A percentile compares a stretch with the other conserved stretches of the same genome.
Evolutionary conservation across 2,329 filamentous ascomycete species (phyloP).

Genomic region (Rhytidhysteron rufulum): DNA sequence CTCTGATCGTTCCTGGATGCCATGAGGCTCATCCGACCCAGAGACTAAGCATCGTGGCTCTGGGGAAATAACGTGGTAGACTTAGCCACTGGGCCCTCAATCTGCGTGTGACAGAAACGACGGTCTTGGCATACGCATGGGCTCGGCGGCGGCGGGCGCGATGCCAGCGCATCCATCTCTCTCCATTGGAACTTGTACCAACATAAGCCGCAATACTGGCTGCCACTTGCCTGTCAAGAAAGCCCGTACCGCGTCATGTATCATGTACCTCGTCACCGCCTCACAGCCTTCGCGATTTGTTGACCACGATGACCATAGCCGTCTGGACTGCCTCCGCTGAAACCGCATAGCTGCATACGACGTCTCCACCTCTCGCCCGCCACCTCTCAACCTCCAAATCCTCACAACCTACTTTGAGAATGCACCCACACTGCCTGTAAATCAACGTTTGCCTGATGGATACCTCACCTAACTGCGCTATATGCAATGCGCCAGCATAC

Average conservation of each 20-base stretch:
- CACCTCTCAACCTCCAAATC: slow-evolving; percentile 1
- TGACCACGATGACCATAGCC: slow-evolving; percentile 12
- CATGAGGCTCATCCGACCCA: too few relatives aligned
- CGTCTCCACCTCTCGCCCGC: slow-evolving; percentile 9
- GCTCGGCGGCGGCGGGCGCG: too few relatives aligned
- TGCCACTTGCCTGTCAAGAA: slow-evolving; percentile 18
- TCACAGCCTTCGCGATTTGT: slow-evolving; percentile 13
- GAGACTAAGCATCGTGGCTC: too few relatives aligned
- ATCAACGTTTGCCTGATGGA: slow-evolving; percentile 25
- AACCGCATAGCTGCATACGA: slow-evolving; percentile 15
- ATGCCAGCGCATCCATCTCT: too few relatives aligned
- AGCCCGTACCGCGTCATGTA: slow-evolving; percentile 31
- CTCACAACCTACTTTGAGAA: slow-evolving; percentile 1
- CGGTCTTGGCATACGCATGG: too few relatives aligned
- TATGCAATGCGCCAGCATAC: slow-evolving; percentile 37
- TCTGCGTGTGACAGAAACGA: too few relatives aligned
- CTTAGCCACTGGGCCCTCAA: too few relatives aligned
- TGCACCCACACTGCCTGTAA: slow-evolving; percentile 4
- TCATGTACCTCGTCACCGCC: slow-evolving; percentile 36
- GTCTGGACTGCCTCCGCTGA: slow-evolving; percentile 8
- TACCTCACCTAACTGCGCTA: slow-evolving; percentile 37
- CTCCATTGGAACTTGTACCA: too few relatives aligned
- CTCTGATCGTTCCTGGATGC: too few relatives aligned
- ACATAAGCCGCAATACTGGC: slow-evolving; percentile 31
- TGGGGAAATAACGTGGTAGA: too few relatives aligned